Conservation (phyloP, 2,329 filamentous ascomycete genomes). For the Hyphodiscus sp. region DNA sequence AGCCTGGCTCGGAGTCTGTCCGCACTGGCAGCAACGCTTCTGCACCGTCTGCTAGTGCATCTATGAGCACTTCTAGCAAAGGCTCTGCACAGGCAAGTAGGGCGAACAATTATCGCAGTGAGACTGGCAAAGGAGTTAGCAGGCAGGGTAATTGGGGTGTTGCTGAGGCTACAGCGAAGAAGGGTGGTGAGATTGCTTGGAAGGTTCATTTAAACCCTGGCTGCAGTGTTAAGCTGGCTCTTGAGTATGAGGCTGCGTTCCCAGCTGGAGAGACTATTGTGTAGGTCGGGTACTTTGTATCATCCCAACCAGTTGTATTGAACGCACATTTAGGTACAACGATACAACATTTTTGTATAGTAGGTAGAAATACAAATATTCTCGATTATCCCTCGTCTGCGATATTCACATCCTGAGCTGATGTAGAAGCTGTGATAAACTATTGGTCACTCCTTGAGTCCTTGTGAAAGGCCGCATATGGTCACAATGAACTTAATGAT, state of each 20-base stretch:
- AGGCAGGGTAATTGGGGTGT: slow-evolving; percentile 43
- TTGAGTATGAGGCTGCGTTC: slow-evolving; percentile 56
- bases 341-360: too few relatives aligned
- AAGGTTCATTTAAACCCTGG: slow-evolving; percentile 51
- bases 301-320: too few relatives aligned
- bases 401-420: too few relatives aligned
- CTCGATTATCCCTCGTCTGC: too few relatives aligned
- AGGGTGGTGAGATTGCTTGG: slow-evolving; percentile 53
- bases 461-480: too few relatives aligned
- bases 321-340: too few relatives aligned
- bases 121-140: slow-evolving; percentile 22
- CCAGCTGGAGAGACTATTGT: slow-evolving; percentile 43
- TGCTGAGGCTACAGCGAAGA: slow-evolving; percentile 46
- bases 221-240: slow-evolving; percentile 45
- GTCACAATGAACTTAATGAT: too few relatives aligned
- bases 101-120: slow-evolving; percentile 18
- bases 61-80: slow-evolving; percentile 5
- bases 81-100: slow-evolving; percentile 15
- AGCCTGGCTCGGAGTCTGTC: slow-evolving; percentile 33
- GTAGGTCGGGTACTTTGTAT: too few relatives aligned
- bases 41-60: background rate
- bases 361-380: too few relatives aligned
- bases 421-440: too few relatives aligned
- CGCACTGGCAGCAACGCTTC: slow-evolving; percentile 28
- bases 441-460: too few relatives aligned